Base-by-base conservation (phyloP, 2,329 filamentous ascomycete genomes). In the Diaporthe sp. region DNA sequence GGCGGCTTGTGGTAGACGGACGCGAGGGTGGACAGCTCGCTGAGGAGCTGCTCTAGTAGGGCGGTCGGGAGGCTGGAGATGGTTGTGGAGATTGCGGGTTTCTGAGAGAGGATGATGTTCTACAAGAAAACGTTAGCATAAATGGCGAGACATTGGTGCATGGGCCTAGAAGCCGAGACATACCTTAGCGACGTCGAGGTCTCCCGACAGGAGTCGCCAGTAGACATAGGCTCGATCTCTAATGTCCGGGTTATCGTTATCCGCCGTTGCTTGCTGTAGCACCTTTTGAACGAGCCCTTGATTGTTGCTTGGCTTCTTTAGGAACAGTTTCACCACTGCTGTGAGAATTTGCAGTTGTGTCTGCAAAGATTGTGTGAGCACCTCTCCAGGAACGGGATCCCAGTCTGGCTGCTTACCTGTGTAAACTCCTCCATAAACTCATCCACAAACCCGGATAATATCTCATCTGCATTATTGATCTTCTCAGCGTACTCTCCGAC, bases 401-500 rank as follows among this genome's bases (percentile, higher is more conserved):
- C 37, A 34, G 19, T 6, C 34, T 34, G 22, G n/a, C 25, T 19
- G 57, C 90, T 79, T 83, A 95, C 94, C 88, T 97, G 96, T 71
- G 96, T 97, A 82, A 98, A 98, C 84, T 99, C 97, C 83, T 98
- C 97, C 83, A 94, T 94, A 84, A 99, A 98, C 0, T 92, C 93
- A 74, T 98, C 97, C 17, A 98, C 96, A 82, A 99, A 99, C 25
- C 94, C 93, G 71, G 92, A 90, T 76, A 99, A 85, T 77, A 99
- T 98, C 79, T 98, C 95, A 78, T 96, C 95, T n/a, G 97, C 97
- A 80, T 99, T 98, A 86, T 92, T 98, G 82, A 99, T 99, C 89
- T 99, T 99, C 87, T 99, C 97, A 0, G 97, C 97, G 83, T 99
- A 99, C 84, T 99, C 97, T 79, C 97, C 97, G 8, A 99, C 96